Base-by-base conservation (phyloP, 805 yeast genomes). In the Myxozyma mucilagina region DNA sequence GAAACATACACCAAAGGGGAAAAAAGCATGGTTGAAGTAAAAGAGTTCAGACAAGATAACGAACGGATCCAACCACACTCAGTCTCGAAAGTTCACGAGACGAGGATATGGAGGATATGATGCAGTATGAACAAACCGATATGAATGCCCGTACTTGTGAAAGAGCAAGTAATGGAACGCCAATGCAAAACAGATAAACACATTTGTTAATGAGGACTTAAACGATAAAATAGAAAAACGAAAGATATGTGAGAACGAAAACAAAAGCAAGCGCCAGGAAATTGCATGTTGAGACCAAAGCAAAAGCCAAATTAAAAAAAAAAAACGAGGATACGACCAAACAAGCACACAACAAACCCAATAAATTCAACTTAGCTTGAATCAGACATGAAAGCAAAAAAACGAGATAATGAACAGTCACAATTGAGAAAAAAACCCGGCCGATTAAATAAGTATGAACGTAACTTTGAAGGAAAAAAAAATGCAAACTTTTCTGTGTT, bases 401-500 rank as follows among this genome's bases (percentile, higher is more conserved):
- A 24, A 14, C 4, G 24, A 16, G 38, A 50, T 38, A 36, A 50
- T 47, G 49, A 47, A 54, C 47, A 47, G 47, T 10, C 35, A 34
- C 14, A 54, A 32, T 47, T 31, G 39, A 38, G 41, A 36, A 11
- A 16, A 20, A 14, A 42, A 47, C 18, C n/a, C n/a, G 36, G 18
- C 24, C 11, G 9, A 29, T 41, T 16, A 29, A 49, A 24, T 14
- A 43, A 42, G 34, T 4, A n/a, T 32, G 31, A 32, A 20, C 16
- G 34, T 16, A 14, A 16, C 18, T 32, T 29, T 6, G 24, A 4
- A 18, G 16, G 7, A 38, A 38, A 18, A 50, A 24, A 31, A 14
- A 39, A 39, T 49, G 53, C 53, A 35, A 50, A 50, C 54, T 50
- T 50, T 50, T 50, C 31, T 4, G 45, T 39, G 36, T 20, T 14